These are phyloP conservation scores for Tinospora cordifolia DNA, from an alignment of 164 flowering plant species.

Conservation along the genomic window DNA sequence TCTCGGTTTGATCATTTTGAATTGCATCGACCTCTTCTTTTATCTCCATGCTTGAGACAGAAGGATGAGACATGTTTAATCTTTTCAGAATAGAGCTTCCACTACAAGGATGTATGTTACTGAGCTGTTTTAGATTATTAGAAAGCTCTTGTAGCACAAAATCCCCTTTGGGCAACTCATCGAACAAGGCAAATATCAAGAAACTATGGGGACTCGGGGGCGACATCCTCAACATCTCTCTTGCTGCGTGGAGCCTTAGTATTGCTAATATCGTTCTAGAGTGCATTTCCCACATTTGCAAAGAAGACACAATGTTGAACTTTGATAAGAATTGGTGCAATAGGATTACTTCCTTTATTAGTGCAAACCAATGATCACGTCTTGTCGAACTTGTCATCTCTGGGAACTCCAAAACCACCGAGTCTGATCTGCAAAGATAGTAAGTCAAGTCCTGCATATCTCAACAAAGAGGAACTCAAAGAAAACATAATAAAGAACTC, in stretches of 20 bases:
- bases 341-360: conserved; percentile 60
- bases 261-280: conserved; percentile 66
- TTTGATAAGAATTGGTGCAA: conserved; percentile 53
- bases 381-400: conserved; percentile 91
- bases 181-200: conserved; percentile 67
- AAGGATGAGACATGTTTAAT: conserved; percentile 33
- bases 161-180: conserved; percentile 90
- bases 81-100: conserved; percentile 54
- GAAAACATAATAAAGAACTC: too few relatives aligned
- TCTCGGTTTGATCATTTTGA: conserved; percentile 22
- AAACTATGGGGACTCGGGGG: conserved; percentile 71
- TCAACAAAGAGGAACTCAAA: neutral
- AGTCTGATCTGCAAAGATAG: conserved; percentile 47
- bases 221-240: conserved; percentile 79
- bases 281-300: conserved; percentile 74
- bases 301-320: conserved; percentile 36
- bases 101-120: conserved; percentile 47
- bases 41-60: conserved; percentile 16
- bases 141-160: conserved; percentile 70
- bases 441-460: neutral
- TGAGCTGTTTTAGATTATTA: conserved; percentile 37
- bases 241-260: conserved; percentile 79
- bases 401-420: conserved; percentile 75
- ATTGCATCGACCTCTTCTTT: conserved; percentile 25
- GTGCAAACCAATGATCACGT: conserved; percentile 84